Percentiles rank a stretch among this genome's conserved stretches.
Evolutionary conservation across 768 basidiomycete species (phyloP).

Genomic region (Lepiota subincarnata): DNA sequence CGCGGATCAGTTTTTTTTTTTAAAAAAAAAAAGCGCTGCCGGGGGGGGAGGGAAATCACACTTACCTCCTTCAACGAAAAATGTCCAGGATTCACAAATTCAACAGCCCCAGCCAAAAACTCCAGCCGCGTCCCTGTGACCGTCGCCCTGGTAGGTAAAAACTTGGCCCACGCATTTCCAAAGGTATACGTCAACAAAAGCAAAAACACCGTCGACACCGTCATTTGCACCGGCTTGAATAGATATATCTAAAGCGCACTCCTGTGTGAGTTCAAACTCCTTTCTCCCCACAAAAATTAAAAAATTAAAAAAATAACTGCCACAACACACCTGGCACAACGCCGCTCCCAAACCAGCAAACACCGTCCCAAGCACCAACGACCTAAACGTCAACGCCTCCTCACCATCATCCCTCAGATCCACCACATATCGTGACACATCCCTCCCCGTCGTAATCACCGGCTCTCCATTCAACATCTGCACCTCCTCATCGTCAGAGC

Average conservation of each 20-base stretch:
- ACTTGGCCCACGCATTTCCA: slow-evolving; percentile 47
- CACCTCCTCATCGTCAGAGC: slow-evolving; percentile 24
- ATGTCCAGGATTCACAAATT: slow-evolving; percentile 54
- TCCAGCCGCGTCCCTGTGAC: slow-evolving; percentile 42
- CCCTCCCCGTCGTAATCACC: slow-evolving; percentile 39
- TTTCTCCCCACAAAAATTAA: background rate
- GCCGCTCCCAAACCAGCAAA: slow-evolving; percentile 58
- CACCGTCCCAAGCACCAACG: slow-evolving; percentile 49
- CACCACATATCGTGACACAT: slow-evolving; percentile 52
- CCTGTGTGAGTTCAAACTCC: background rate
- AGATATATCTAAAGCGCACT: slow-evolving; percentile 4
- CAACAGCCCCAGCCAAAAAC: slow-evolving; percentile 34
- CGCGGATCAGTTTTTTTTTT: too few species aligned
- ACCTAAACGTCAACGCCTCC: slow-evolving; percentile 51
- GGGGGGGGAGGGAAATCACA: background rate
- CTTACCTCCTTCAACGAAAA: slow-evolving; percentile 57
- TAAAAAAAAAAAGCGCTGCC: background rate
- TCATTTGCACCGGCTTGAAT: slow-evolving; percentile 47
- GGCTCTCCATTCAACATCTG: slow-evolving; percentile 35
- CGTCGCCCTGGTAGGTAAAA: slow-evolving; percentile 38
- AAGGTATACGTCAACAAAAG: slow-evolving; percentile 48
- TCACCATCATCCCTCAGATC: slow-evolving; percentile 58
- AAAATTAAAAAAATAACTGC: background rate
- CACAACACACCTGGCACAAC: slow-evolving; percentile 42
- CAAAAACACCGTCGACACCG: slow-evolving; percentile 54